Evolutionary conservation across 495 filamentous ascomycete species (phyloP).

Genomic region (Glarea lozoyensis): DNA sequence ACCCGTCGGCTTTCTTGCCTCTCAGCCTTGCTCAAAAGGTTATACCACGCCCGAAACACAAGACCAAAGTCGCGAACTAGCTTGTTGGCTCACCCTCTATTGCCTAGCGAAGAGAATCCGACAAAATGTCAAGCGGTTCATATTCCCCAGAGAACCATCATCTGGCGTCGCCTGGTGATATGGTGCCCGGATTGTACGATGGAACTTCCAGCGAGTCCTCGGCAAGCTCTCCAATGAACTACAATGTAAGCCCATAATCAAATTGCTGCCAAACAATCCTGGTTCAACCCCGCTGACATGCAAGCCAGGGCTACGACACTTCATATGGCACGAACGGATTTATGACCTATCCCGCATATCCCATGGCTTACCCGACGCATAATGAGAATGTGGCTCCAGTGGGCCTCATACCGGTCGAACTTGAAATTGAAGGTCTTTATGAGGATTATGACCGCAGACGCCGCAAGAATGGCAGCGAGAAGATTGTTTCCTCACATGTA

Average conservation of each 20-base stretch:
- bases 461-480: constrained; percentile 17
- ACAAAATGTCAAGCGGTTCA: too few species aligned
- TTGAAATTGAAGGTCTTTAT: constrained; percentile 21
- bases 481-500: constrained; percentile 20
- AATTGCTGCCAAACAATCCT: neutral
- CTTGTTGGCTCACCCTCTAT: too few species aligned
- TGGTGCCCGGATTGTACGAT: constrained; percentile 12
- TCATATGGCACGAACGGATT: constrained; percentile 15
- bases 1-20: too few species aligned
- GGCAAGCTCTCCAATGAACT: constrained; percentile 19
- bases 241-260: constrained; percentile 11
- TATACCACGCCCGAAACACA: too few species aligned
- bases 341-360: constrained; percentile 16
- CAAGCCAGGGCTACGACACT: constrained; percentile 14
- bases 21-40: too few species aligned
- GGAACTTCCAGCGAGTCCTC: constrained; percentile 22
- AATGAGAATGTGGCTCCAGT: constrained; percentile 12
- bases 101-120: too few species aligned
- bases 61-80: too few species aligned
- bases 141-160: too few species aligned
- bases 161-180: neutral
- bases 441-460: constrained; percentile 19
- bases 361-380: constrained; percentile 18
- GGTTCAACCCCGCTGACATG: neutral
- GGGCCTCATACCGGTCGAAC: constrained; percentile 20